Base-by-base conservation (phyloP, 1,284 basidiomycete species). In the Cystobasidium pallidum region DNA sequence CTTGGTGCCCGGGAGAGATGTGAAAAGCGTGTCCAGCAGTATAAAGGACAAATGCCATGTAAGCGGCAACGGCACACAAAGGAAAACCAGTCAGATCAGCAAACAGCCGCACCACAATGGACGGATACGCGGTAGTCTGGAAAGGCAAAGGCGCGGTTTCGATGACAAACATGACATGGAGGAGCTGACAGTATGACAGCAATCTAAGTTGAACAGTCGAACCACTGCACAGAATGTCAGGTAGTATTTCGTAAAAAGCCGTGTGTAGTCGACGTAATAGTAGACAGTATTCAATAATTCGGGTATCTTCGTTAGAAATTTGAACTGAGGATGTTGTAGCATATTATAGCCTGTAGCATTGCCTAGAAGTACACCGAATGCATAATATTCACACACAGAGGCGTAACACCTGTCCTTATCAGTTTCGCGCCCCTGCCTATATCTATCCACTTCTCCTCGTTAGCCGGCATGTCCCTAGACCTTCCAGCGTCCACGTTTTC, bases 401-500 rank as follows among this genome's bases (percentile, higher is more conserved):
- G 15, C 7, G 39, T 15, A 41, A 15, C 39, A 41, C 7, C 15
- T 41, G 15, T 41, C 15, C 8, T 41, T 15, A 41, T n/a, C n/a
- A 41, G 15, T 8, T 41, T 7, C 7, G 39, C 8, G 15, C 8
- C 7, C 39, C 39, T 41, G 39, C 39, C 39, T 8, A 15, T 41
- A 7, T 41, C 11, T 45, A 17, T 45, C 3, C 51, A 54, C 30
- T 17, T 11, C n/a, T 34, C 19, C 36, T 19, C 32, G 13, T 11
- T 15, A 34, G 30, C 24, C 10, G 32, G 13, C n/a, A 7, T 36
- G 21, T 21, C 26, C 43, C 41, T 64, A 71, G 34, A 26, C 41
- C 39, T 71, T 71, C 68, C 68, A 71, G 2, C 61, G 59, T 4
- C 68, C 68, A 17, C 68, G 68, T 39, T 71, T 71, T 24, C 61